Base-by-base conservation (phyloP, 148 eudicot species). In the Heliosperma pusillum region DNA sequence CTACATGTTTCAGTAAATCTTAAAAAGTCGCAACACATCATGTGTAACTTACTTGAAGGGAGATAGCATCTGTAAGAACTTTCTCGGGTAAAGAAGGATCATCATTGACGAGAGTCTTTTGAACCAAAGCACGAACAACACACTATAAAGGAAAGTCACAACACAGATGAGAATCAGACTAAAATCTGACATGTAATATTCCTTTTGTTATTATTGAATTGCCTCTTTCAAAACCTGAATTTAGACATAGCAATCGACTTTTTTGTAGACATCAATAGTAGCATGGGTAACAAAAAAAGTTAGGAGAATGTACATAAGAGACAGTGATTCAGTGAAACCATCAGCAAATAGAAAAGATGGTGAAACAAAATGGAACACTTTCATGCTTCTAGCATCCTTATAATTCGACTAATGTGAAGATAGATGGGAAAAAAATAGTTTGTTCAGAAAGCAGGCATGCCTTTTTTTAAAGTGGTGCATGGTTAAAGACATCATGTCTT, bases 21-120 rank as follows among this genome's bases (percentile, higher is more conserved):
- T 50, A 25, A 36, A 25, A 7, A 44, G 60, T 61, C 22, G 4
- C 24, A 45, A 12, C 16, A 26, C 50, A 26, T 3, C 24, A 25
- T 36, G 11, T 64, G 71, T n/a, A 73, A 56, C 76, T 62, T 80
- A 89, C 92, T 90, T 89, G 92, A 81, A 93, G 88, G 67, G 73
- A 82, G 77, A 90, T 25, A 67, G 91, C 94, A 87, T 93, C 98
- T 40, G 88, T 85, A 71, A 91, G 91, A 87, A 70, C 74, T 71
- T 68, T 69, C 75, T 76, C 81, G 42, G 80, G 79, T 57, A 75
- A 78, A 72, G 74, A 56, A 45, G 74, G 42, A 67, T 57, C 66
- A 12, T 78, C 74, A 71, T 78, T 82, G 58, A 73, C 29, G 59
- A 82, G 76, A 66, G 84, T 84, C 72, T 19, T 66, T 40, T 71